Evolutionary conservation across 495 filamentous ascomycete species (phyloP).

Genomic region (Penicillium waksmanii): DNA sequence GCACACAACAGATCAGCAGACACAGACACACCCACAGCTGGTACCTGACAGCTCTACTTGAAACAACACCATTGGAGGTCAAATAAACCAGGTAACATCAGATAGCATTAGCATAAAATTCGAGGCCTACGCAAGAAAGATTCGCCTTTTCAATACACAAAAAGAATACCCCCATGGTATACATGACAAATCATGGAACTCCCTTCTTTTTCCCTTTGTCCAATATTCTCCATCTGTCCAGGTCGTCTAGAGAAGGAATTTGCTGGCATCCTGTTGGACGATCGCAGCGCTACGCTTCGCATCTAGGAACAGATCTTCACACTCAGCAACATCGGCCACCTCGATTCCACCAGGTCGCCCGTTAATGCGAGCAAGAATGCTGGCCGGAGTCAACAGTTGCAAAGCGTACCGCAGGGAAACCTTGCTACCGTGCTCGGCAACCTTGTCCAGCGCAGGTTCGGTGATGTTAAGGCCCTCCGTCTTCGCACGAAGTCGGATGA

Average conservation of each 20-base stretch:
- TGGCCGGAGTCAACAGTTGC: conserved; percentile 88
- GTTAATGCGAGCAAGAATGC: conserved; percentile 69
- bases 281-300: conserved; percentile 79
- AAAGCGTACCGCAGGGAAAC: conserved; percentile 91
- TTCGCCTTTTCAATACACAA: conserved; percentile 38
- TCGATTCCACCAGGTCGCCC: conserved; percentile 73
- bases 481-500: conserved; percentile 78
- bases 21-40: neutral
- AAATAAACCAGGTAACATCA: conserved; percentile 23
- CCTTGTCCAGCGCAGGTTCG: conserved; percentile 80
- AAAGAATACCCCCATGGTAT: conserved; percentile 32
- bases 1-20: conserved; percentile 11
- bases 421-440: conserved; percentile 80
- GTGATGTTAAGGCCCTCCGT: conserved; percentile 80
- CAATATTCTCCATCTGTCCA: conserved; percentile 4
- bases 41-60: conserved; percentile 14
- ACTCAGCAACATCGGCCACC: conserved; percentile 82
- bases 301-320: conserved; percentile 88
- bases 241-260: conserved; percentile 57
- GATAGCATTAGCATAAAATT: conserved; percentile 35
- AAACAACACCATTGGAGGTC: conserved; percentile 4
- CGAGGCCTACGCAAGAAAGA: conserved; percentile 26
- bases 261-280: conserved; percentile 64
- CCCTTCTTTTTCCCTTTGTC: conserved; percentile 6
- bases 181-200: conserved; percentile 30